These are phyloP conservation scores for Hydrangea macrophylla DNA, from an alignment of 148 eudicot species.

Conservation along the genomic window DNA sequence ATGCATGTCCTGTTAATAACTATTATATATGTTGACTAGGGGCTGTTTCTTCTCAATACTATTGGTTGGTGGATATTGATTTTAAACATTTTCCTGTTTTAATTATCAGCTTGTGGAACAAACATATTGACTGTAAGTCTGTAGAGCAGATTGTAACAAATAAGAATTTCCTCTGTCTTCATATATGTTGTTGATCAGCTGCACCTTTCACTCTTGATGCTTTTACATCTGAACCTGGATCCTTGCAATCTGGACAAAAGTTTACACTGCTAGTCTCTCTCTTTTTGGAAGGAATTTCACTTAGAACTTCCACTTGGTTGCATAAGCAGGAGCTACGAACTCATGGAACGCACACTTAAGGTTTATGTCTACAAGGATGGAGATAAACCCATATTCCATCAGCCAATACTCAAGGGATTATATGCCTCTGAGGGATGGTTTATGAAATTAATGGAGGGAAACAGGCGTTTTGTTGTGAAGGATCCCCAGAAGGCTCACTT, in stretches of 20 bases:
- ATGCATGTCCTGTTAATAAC: not conserved
- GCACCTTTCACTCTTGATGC: no score
- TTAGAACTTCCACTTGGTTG: not conserved
- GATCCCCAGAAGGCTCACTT: conserved; percentile 75
- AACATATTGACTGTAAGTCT: not conserved
- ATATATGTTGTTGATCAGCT: not conserved
- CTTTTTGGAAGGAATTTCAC: not conserved
- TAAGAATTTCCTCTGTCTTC: not conserved
- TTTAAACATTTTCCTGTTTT: not conserved
- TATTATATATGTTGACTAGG: no score
- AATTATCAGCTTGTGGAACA: not conserved
- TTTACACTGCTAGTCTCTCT: not conserved
- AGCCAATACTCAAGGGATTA: conserved; percentile 78
- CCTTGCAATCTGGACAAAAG: not conserved
- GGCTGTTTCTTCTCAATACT: not conserved
- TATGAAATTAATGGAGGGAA: conserved; percentile 90
- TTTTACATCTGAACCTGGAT: not conserved
- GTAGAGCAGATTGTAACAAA: not conserved
- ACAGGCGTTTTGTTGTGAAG: conserved; percentile 56
- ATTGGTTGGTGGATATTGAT: not conserved
- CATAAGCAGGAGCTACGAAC: conserved; percentile 75
- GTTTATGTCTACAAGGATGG: conserved; percentile 83
- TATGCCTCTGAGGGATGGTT: conserved; percentile 99
- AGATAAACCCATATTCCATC: conserved; percentile 83
- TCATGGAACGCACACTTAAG: conserved; percentile 74